phyloP scores from a whole-genome alignment of 495 filamentous ascomycete species.

The Tetracladium marchalianum region DNA sequence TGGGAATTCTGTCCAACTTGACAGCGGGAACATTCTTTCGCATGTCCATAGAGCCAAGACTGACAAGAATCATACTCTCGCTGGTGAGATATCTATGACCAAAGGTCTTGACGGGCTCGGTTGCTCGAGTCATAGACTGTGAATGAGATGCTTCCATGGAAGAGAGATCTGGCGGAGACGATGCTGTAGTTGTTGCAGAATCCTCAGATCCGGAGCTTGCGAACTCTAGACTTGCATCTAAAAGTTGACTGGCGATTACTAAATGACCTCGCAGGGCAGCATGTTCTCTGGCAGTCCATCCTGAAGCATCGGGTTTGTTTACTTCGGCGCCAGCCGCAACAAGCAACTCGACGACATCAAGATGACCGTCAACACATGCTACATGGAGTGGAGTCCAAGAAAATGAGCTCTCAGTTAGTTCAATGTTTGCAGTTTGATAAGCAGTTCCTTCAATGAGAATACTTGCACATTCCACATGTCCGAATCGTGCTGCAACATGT shows the following conservation, averaged over 20 bases:
- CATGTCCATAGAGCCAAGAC: slow-evolving; percentile 87
- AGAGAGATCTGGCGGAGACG: slow-evolving; percentile 38
- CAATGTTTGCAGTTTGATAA: slow-evolving; percentile 62
- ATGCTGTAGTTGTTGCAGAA: slow-evolving; percentile 25
- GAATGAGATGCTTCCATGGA: slow-evolving; percentile 40
- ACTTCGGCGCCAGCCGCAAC: slow-evolving; percentile 67
- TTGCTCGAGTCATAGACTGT: slow-evolving; percentile 29
- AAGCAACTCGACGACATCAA: slow-evolving; percentile 58
- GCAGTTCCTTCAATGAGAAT: slow-evolving; percentile 60
- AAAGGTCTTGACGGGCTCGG: slow-evolving; percentile 85
- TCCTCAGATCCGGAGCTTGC: slow-evolving; percentile 21
- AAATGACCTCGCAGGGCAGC: slow-evolving; percentile 83
- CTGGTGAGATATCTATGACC: slow-evolving; percentile 91
- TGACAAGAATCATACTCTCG: slow-evolving; percentile 83
- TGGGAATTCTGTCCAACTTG: slow-evolving; percentile 78
- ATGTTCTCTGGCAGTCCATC: slow-evolving; percentile 93
- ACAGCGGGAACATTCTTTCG: slow-evolving; percentile 73
- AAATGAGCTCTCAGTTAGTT: slow-evolving; percentile 74
- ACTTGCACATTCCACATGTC: slow-evolving; percentile 67
- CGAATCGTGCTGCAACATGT: slow-evolving; percentile 85
- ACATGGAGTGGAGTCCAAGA: slow-evolving; percentile 91
- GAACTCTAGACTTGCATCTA: slow-evolving; percentile 28
- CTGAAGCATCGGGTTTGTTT: slow-evolving; percentile 67
- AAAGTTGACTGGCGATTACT: slow-evolving; percentile 59
- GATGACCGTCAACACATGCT: slow-evolving; percentile 77